Conservation (phyloP, 345 rosid species). For the Ricinus communis region DNA sequence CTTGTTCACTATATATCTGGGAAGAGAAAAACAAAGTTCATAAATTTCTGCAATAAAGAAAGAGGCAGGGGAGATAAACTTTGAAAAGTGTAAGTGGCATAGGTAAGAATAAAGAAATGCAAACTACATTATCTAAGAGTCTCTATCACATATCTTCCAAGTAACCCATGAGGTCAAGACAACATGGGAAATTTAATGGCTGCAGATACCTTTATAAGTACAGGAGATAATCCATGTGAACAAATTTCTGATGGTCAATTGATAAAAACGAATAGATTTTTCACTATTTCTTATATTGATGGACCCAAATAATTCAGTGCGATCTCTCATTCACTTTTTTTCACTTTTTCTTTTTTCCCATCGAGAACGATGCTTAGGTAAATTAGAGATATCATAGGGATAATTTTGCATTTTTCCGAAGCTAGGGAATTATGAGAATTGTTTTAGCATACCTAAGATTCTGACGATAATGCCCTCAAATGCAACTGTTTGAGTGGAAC, state of each 20-base stretch:
- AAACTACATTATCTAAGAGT: not conserved
- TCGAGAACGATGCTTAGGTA: not conserved
- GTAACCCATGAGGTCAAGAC: not conserved
- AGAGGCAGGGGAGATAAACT: not conserved
- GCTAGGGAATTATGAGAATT: not conserved
- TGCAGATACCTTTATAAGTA: not conserved
- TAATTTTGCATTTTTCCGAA: not conserved
- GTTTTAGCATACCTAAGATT: not conserved
- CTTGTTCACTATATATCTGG: slow-evolving; percentile 65
- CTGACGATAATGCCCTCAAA: not conserved
- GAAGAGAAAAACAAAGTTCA: slow-evolving; percentile 8
- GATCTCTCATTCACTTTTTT: too few species aligned
- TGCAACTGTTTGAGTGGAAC: not conserved
- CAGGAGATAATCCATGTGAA: too few species aligned
- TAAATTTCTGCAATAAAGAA: not conserved
- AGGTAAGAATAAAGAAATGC: not conserved
- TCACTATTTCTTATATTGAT: too few species aligned
- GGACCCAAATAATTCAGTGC: too few species aligned
- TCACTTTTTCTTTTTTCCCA: too few species aligned
- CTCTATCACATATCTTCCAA: not conserved
- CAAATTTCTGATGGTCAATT: not conserved
- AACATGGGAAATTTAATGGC: not conserved
- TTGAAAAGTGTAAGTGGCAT: not conserved
- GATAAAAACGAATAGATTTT: not conserved
- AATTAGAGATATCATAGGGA: not conserved